These are phyloP conservation scores for Chamaenerion angustifolium DNA, from an alignment of 345 rosid species.

Conservation along the genomic window DNA sequence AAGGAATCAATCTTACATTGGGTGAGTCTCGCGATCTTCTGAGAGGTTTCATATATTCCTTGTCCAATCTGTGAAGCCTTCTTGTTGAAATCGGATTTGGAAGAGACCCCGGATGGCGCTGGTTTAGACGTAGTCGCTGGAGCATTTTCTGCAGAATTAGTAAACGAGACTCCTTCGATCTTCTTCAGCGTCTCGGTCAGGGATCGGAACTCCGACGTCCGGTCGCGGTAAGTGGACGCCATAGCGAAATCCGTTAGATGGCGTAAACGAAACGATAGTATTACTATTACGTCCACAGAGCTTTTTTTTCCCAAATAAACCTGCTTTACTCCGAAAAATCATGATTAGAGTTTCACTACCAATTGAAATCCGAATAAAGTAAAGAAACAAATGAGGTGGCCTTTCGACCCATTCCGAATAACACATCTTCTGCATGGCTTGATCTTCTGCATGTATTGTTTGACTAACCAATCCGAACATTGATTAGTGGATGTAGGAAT, in stretches of 20 bases:
- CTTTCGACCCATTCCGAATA: no score
- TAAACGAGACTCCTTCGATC: slow-evolving; percentile 41
- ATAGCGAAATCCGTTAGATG: slow-evolving; percentile 11
- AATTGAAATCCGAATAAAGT: no score
- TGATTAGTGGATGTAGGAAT: no score
- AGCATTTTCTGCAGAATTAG: slow-evolving; percentile 9
- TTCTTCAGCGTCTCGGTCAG: slow-evolving; percentile 51
- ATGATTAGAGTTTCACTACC: no score
- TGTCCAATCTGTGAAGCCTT: slow-evolving; percentile 55
- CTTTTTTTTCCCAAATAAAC: no score
- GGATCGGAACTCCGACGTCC: slow-evolving; percentile 71
- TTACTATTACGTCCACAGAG: no score
- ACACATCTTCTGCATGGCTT: no score
- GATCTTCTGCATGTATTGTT: no score
- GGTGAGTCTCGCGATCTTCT: slow-evolving; percentile 54
- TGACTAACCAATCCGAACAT: no score
- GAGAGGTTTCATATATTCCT: slow-evolving; percentile 56
- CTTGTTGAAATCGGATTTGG: slow-evolving; percentile 71
- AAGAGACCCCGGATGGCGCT: slow-evolving; percentile 20
- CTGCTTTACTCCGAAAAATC: no score
- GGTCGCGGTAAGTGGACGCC: slow-evolving; percentile 57
- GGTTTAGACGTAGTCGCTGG: slow-evolving; percentile 15
- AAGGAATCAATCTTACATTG: slow-evolving; percentile 25
- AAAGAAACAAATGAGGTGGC: no score
- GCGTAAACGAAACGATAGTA: no score